Evolutionary conservation across 495 filamentous ascomycete genomes (phyloP).

Genomic region (Aspergillus cavernicola): DNA sequence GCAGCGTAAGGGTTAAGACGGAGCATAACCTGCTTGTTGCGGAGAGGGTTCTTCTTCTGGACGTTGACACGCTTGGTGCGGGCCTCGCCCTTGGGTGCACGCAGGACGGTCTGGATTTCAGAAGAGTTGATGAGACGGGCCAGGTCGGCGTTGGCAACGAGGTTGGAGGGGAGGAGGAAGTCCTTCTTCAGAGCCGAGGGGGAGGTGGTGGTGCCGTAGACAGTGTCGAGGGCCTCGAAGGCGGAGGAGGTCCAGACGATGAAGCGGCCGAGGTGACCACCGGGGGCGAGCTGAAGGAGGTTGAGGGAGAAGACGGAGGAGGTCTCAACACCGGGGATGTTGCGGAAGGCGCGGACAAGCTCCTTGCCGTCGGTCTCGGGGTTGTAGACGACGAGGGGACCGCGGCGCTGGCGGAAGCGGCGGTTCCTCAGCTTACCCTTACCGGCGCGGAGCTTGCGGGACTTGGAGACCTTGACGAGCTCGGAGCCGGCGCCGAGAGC

Average conservation of each 20-base stretch:
- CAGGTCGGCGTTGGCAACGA: conserved; percentile 88
- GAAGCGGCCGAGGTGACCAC: conserved; percentile 98
- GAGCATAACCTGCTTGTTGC: conserved; percentile 95
- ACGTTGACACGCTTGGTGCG: conserved; percentile 84
- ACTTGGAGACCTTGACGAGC: conserved; percentile 87
- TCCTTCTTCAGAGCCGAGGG: conserved; percentile 92
- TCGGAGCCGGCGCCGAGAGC: conserved; percentile 86
- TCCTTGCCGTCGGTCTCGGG: conserved; percentile 89
- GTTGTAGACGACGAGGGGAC: conserved; percentile 94
- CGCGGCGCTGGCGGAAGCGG: conserved; percentile 94
- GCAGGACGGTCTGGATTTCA: conserved; percentile 92
- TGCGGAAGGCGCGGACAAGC: conserved; percentile 89
- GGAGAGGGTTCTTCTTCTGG: conserved; percentile 99
- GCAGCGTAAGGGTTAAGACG: conserved; percentile 96
- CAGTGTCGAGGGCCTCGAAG: conserved; percentile 89
- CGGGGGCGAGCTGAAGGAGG: conserved; percentile 97
- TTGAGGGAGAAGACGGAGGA: conserved; percentile 91
- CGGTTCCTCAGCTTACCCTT: conserved; percentile 97
- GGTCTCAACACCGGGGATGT: conserved; percentile 97
- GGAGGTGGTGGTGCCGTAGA: conserved; percentile 88
- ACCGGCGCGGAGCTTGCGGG: conserved; percentile 90
- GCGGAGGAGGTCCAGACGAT: conserved; percentile 97
- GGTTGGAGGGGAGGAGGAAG: conserved; percentile 87
- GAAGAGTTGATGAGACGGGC: conserved; percentile 97
- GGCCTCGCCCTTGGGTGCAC: conserved; percentile 81